Evolutionary conservation across 805 yeast genomes (phyloP), one percentile per base, ranked within the genome.

Genomic region (Candida insectorum): DNA sequence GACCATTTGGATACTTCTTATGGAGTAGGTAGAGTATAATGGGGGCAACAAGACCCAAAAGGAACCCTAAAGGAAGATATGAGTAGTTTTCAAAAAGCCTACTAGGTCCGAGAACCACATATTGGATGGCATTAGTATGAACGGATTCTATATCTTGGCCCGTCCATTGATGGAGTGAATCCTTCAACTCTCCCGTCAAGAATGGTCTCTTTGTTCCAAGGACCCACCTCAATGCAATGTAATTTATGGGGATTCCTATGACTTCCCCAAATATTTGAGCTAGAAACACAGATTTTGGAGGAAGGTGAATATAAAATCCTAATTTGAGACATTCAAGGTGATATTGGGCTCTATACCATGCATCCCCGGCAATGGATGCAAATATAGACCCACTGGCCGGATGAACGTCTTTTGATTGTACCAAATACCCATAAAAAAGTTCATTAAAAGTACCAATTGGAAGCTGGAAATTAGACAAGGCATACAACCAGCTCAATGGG

Each of bases 401-500:
- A 37, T 72, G 76, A 26, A 54, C 49, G 34, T 11, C 34, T 13
- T 2, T 36, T 13, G 17, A 48, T 50, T 72, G 70, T 4, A 69
- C 60, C 63, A 72, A 55, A 28, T 60, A 52, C 0, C 78, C 78
- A 40, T 66, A 73, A 5, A 70, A 44, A 16, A 73, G 56, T 41
- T 72, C 77, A 42, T 73, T 73, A 41, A 73, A 68, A 0, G 76
- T 66, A 2, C 77, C 77, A 16, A 72, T 66, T 2, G 76, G 74
- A 15, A 73, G 52, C 41, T 73, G 79, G 48, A 73, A 73, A 43
- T 71, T 73, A 8, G 75, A 68, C 13, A 66, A 50, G 0, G 77
- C 78, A 41, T 69, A 73, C 9, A 73, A 45, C 62, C 74, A 72
- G 27, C 71, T 61, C 47, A 73, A 56, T 3, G 78, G 77, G 0